Evolutionary conservation across 257 asterid species (phyloP).

Genomic region (Penstemon barbatus): DNA sequence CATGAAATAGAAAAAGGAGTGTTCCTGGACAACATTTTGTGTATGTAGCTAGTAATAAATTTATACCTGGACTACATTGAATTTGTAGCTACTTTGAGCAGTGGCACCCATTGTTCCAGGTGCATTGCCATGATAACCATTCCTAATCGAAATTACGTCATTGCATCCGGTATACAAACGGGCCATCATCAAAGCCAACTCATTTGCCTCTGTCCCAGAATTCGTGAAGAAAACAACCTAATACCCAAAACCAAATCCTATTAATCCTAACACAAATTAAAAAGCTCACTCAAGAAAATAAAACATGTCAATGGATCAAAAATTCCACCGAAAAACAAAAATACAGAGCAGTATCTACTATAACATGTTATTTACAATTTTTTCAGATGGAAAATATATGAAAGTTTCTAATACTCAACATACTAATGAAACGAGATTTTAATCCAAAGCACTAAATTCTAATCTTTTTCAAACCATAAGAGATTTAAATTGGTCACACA

Average conservation of each 20-base stretch:
- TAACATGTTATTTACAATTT: no score
- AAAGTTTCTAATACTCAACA: no score
- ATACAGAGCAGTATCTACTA: no score
- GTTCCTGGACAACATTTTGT: no score
- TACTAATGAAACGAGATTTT: no score
- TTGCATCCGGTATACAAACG: constrained; percentile 66
- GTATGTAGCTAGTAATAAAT: neutral
- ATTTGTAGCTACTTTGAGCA: constrained; percentile 80
- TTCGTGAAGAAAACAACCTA: constrained; percentile 92
- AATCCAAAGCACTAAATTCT: no score
- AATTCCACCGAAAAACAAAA: neutral
- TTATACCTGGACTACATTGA: constrained; percentile 84
- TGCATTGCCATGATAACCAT: constrained; percentile 93
- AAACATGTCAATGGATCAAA: neutral
- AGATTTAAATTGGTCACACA: no score
- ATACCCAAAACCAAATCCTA: neutral
- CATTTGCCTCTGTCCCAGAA: constrained; percentile 97
- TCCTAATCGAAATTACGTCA: constrained; percentile 81
- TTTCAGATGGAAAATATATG: no score
- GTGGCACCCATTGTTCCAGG: constrained; percentile 86
- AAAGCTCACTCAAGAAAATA: neutral
- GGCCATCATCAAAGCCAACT: constrained; percentile 88
- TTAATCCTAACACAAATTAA: neutral
- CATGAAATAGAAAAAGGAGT: no score
- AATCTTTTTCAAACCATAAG: no score